These are phyloP conservation scores for Limonomyces culmigenus DNA, from an alignment of 1,284 basidiomycete genomes.

Conservation along the genomic window DNA sequence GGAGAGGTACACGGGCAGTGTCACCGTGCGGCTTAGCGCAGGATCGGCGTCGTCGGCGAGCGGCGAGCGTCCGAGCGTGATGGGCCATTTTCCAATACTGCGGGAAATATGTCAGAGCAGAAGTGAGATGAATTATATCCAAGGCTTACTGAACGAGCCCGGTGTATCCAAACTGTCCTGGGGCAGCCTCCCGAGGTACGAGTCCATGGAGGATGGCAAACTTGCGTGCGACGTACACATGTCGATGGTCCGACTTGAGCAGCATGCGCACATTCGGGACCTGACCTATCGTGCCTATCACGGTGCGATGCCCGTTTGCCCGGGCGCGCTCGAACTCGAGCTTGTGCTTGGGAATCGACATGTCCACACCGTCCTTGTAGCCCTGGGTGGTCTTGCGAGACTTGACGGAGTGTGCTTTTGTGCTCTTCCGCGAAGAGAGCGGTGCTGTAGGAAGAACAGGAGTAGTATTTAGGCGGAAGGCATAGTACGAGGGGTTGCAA, in stretches of 20 bases:
- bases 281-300: slow-evolving; percentile 82
- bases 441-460: slow-evolving; percentile 11
- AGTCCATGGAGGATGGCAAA: slow-evolving; percentile 87
- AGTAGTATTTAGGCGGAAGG: slow-evolving; percentile 39
- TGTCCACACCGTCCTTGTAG: slow-evolving; percentile 16
- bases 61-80: slow-evolving; percentile 27
- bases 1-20: slow-evolving; percentile 56
- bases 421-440: slow-evolving; percentile 12
- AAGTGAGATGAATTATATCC: neutral
- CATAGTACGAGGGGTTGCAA: slow-evolving; percentile 51
- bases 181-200: slow-evolving; percentile 71
- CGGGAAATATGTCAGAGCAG: slow-evolving; percentile 4
- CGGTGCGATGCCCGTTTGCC: slow-evolving; percentile 83
- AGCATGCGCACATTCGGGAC: slow-evolving; percentile 85
- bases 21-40: slow-evolving; percentile 17
- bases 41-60: no score
- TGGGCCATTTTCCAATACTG: slow-evolving; percentile 64
- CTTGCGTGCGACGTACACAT: slow-evolving; percentile 90
- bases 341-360: slow-evolving; percentile 40
- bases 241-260: slow-evolving; percentile 82
- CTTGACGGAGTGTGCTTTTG: slow-evolving; percentile 12
- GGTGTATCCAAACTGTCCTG: slow-evolving; percentile 74
- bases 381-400: slow-evolving; percentile 19
- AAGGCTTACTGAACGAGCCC: slow-evolving; percentile 51
- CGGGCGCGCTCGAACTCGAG: slow-evolving; percentile 78